Base-by-base conservation (phyloP, 176 grass and related monocot species). In the Oryza coarctata region DNA sequence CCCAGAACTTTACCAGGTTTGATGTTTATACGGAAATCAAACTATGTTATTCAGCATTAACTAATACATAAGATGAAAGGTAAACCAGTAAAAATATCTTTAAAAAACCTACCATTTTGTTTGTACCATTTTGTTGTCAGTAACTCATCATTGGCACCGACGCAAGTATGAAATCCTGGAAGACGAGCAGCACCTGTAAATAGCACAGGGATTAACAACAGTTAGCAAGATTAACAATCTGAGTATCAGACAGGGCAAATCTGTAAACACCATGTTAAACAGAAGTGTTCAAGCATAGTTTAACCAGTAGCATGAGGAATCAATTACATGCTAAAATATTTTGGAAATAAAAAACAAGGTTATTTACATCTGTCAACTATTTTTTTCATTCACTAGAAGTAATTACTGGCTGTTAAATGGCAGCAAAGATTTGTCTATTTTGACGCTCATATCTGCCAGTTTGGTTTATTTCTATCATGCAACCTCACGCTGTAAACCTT, bases 131-230 rank as follows among this genome's bases (percentile, higher is more conserved):
- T 93, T 83, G 85, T 76, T 9, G 91, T 95, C 41, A 98, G 61
- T 75, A 84, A 82, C 49, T 93, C 91, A 68, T 95, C 96, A 85
- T 90, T 90, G 71, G 89, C 78, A 84, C 96, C 93, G 67, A 98
- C 89, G 2, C 96, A 98, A 32, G 96, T 95, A 89, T 98, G 96
- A 71, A 98, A 98, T 85, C 79, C 84, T 9, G 96, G 96, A 89
- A 98, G 93, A 7, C 85, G 85, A 70, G 96, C 77, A 49, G 96
- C 85, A 41, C 78, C 96, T 98, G 76, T 68, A 87, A 74, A 40
- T 64, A 82, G 14, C 18, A 79, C 12, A 67, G 5, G 20, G 3
- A 31, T 80, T 47, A 64, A 57, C 55, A 76, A 43, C 8, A 81
- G 40, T 44, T 11, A 65, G 26, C 0, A 12, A 28, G 60, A 55